Conservation (phyloP, 495 filamentous ascomycete species). For the Geoglossum glabrum region DNA sequence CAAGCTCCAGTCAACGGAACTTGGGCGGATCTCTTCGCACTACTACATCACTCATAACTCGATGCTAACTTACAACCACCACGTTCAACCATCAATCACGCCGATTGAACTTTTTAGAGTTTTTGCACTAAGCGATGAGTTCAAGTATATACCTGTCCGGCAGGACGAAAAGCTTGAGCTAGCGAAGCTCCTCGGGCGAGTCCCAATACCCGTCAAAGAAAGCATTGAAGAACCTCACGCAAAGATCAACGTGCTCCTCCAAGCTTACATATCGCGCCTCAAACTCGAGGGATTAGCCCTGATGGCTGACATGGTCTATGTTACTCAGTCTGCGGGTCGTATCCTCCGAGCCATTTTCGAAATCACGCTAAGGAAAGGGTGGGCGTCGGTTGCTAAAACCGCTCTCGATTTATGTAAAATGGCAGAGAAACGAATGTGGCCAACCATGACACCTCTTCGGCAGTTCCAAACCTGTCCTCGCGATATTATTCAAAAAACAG, state of each 20-base stretch:
- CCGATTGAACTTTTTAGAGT: conserved; percentile 90
- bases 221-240: conserved; percentile 90
- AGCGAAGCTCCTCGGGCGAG: conserved; percentile 69
- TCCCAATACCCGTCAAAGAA: conserved; percentile 94
- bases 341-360: conserved; percentile 93
- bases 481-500: conserved; percentile 79
- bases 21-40: conserved; percentile 86
- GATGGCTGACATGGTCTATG: conserved; percentile 98
- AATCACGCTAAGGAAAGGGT: conserved; percentile 87
- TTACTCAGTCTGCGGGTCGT: conserved; percentile 92
- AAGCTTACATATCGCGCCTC: conserved; percentile 89
- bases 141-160: conserved; percentile 96
- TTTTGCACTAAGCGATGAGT: conserved; percentile 94
- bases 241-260: conserved; percentile 97
- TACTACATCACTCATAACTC: conserved; percentile 96
- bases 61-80: conserved; percentile 89
- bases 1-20: conserved; percentile 74
- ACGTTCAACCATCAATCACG: conserved; percentile 80
- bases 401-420: conserved; percentile 95
- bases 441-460: conserved; percentile 85
- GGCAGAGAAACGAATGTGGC: conserved; percentile 99
- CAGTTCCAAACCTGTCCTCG: conserved; percentile 68
- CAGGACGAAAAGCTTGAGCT: conserved; percentile 96
- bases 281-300: conserved; percentile 84
- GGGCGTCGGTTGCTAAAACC: conserved; percentile 81